Evolutionary conservation across 2,329 filamentous ascomycete species (phyloP), one percentile per base, ranked within the genome.

Genomic region (Pseudogymnoascus sp.): DNA sequence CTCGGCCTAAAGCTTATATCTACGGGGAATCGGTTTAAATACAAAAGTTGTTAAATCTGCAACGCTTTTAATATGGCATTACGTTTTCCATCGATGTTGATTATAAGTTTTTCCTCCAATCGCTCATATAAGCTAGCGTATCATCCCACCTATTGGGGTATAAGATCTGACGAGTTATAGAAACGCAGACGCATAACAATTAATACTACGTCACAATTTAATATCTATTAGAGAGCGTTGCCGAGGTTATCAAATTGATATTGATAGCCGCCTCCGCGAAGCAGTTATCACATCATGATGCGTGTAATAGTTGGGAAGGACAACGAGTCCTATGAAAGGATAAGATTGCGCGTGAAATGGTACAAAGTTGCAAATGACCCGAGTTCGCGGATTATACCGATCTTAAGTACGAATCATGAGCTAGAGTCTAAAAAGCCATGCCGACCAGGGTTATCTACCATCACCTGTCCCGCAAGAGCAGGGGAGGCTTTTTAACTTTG

Each of bases 61-160:
- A 53, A 53, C 47, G 14, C 8, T 21, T 53, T 53, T 53, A 53
- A 53, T 53, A 53, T 53, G 47, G 47, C 47, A 31, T 53, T 53
- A 31, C 14, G 47, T 31, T 29, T 50, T 50, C 44, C 44, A 50
- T 50, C 14, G 6, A n/a, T 11, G 7, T 16, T 26, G 47, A 31
- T 31, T 53, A 16, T 53, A n/a, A 50, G 24, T 53, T 53, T 53
- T 53, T 53, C 47, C 47, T 53, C 47, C 47, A 53, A 53, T 53
- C 47, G 47, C 24, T 6, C 47, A 4, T 11, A 53, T n/a, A 31
- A 53, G 47, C 14, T 53, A 16, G 14, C 4, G n/a, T 53, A 16
- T 53, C n/a, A 53, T 7, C 47, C 26, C 26, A 53, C 24, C 47
- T 6, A 31, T 53, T 53, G 8, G 47, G 29, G 14, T 31, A 53